phyloP scores from a whole-genome alignment of 2,329 filamentous ascomycete genomes.

The Acrocalymma vagum region DNA sequence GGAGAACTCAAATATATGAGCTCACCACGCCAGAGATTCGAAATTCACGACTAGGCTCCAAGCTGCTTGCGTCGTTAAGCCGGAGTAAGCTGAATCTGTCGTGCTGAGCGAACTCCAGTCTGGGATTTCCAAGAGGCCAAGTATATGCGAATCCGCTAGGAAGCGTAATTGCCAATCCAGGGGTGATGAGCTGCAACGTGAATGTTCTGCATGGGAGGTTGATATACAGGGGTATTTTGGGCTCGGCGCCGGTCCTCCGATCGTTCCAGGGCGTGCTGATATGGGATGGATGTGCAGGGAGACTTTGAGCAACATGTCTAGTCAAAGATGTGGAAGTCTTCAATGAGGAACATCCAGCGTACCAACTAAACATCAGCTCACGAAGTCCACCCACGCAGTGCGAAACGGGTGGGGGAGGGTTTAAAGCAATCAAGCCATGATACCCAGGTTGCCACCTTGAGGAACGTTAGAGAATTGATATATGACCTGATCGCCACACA shows the following conservation, averaged over 20 bases:
- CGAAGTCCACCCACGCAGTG: constrained; percentile 13
- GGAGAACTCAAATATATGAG: too few relatives aligned
- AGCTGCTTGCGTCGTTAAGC: too few relatives aligned
- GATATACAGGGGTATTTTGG: neutral
- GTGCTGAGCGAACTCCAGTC: too few relatives aligned
- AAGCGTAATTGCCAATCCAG: too few relatives aligned
- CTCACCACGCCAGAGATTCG: too few relatives aligned
- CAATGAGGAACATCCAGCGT: constrained; percentile 22
- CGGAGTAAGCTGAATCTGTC: too few relatives aligned
- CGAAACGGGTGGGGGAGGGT: constrained; percentile 14
- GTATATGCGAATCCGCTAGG: too few relatives aligned
- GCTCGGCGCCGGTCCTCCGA: constrained; percentile 3
- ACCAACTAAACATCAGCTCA: constrained; percentile 20
- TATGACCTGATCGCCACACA: constrained; percentile 4
- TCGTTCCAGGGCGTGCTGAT: constrained; percentile 1
- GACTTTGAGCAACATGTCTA: constrained; percentile 14
- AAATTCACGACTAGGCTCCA: too few relatives aligned
- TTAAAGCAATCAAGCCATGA: constrained; percentile 43
- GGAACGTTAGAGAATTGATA: constrained; percentile 2
- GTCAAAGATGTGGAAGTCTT: constrained; percentile 20
- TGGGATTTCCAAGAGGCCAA: too few relatives aligned
- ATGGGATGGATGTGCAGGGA: constrained; percentile 2
- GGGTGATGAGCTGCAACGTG: too few relatives aligned
- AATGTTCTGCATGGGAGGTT: too few relatives aligned
- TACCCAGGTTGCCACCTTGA: constrained; percentile 43